Conservation (phyloP, 768 basidiomycete species). For the Fistulinella prunicolor region DNA sequence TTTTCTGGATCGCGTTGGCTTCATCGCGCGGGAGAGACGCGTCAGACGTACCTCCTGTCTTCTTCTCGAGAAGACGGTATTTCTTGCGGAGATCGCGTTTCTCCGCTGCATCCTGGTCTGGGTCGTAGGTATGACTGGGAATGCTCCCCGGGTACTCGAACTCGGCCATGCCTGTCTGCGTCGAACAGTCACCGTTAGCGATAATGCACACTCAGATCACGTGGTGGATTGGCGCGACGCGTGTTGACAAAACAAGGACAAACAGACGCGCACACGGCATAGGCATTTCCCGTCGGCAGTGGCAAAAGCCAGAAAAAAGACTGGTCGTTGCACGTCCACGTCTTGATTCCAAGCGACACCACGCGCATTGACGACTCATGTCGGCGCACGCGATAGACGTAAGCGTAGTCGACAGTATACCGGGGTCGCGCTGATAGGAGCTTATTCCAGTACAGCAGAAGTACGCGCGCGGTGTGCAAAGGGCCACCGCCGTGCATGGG, state of each 20-base stretch:
- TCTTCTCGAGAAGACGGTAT: slow-evolving; percentile 65
- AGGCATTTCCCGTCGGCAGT: no score
- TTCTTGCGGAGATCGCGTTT: slow-evolving; percentile 70
- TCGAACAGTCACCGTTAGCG: no score
- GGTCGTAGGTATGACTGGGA: slow-evolving; percentile 59
- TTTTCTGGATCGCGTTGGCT: slow-evolving; percentile 33
- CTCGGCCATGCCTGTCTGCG: slow-evolving; percentile 17
- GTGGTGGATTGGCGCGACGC: slow-evolving; percentile 18
- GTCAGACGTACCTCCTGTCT: slow-evolving; percentile 54
- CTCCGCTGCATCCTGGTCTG: slow-evolving; percentile 81
- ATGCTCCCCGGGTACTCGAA: slow-evolving; percentile 6
- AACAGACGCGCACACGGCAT: slow-evolving; percentile 6
- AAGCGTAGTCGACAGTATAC: slow-evolving; percentile 2
- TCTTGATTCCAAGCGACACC: no score
- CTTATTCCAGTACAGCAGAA: slow-evolving; percentile 67
- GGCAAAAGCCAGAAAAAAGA: neutral
- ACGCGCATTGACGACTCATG: slow-evolving; percentile 5
- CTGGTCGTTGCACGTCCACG: no score
- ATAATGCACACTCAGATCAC: neutral
- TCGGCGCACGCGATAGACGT: slow-evolving; percentile 33
- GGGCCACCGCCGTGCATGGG: slow-evolving; percentile 60
- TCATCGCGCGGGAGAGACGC: slow-evolving; percentile 3
- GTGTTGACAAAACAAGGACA: slow-evolving; percentile 20
- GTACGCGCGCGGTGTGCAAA: slow-evolving; percentile 64
- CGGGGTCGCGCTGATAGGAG: slow-evolving; percentile 6